A percentile compares a stretch with the other conserved stretches of the same genome.
Evolutionary conservation across 805 yeast species (phyloP).

Genomic region (Metschnikowia colocasiae): DNA sequence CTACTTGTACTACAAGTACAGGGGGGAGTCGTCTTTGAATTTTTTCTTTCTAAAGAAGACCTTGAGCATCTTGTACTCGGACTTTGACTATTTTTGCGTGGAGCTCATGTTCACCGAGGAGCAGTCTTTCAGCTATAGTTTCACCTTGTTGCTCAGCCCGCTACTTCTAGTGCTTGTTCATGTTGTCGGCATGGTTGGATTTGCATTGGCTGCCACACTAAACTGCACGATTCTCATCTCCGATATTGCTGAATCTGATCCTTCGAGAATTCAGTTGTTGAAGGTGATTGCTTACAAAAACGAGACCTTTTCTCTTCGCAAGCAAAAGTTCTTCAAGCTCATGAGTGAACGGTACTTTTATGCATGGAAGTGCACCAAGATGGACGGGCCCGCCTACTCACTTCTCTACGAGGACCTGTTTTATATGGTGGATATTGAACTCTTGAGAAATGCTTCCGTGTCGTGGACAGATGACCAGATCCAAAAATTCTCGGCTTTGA

Average conservation of each 20-base stretch:
- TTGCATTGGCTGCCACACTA: conserved; percentile 12
- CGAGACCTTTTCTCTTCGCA: conserved; percentile 6
- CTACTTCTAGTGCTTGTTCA: conserved; percentile 10
- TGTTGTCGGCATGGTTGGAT: conserved; percentile 10
- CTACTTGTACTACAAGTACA: conserved; percentile 18
- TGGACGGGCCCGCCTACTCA: conserved; percentile 9
- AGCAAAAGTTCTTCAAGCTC: conserved; percentile 11
- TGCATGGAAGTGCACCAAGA: conserved; percentile 18
- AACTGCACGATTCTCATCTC: conserved; percentile 9
- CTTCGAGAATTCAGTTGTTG: conserved; percentile 2
- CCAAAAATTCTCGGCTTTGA: conserved; percentile 5
- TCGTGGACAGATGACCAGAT: conserved; percentile 12
- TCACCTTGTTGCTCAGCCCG: conserved; percentile 14
- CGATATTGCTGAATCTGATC: not conserved
- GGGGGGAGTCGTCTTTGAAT: conserved; percentile 13
- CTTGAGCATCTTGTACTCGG: conserved; percentile 13
- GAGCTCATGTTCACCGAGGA: conserved; percentile 13
- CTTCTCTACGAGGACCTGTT: conserved; percentile 6
- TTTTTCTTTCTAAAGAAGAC: conserved; percentile 19
- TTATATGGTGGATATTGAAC: conserved; percentile 6
- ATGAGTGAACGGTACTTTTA: conserved; percentile 17
- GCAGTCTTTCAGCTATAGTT: conserved; percentile 10
- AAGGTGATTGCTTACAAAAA: not conserved
- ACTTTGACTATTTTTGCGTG: conserved; percentile 13
- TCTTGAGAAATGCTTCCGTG: conserved; percentile 7